These are phyloP conservation scores for Cerrena zonata DNA, from an alignment of 1,284 basidiomycete genomes.

Conservation along the genomic window DNA sequence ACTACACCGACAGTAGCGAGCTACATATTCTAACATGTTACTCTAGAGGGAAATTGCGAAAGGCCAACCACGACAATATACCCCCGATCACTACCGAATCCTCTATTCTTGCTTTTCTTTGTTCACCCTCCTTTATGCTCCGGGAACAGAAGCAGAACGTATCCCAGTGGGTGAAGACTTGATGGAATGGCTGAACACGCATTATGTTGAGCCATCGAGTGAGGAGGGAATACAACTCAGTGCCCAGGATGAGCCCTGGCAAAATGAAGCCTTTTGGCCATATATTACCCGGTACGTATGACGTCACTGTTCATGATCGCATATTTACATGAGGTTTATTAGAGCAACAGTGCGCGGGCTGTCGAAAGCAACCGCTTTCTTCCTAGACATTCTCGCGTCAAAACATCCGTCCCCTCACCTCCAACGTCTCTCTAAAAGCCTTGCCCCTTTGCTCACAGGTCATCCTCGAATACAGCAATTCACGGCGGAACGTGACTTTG, in stretches of 20 bases:
- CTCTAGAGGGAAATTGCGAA: slow-evolving; percentile 36
- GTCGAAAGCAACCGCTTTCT: slow-evolving; percentile 70
- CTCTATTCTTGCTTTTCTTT: slow-evolving; percentile 79
- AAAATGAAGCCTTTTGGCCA: slow-evolving; percentile 80
- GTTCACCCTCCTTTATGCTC: slow-evolving; percentile 82
- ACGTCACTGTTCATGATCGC: neutral
- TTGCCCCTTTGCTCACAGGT: slow-evolving; percentile 61
- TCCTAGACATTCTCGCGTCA: slow-evolving; percentile 57
- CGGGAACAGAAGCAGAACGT: slow-evolving; percentile 75
- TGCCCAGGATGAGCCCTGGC: slow-evolving; percentile 71
- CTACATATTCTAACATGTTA: too few species aligned
- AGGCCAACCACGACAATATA: slow-evolving; percentile 46
- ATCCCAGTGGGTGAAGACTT: slow-evolving; percentile 90
- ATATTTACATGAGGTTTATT: slow-evolving; percentile 12
- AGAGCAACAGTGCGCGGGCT: slow-evolving; percentile 78
- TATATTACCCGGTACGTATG: slow-evolving; percentile 64
- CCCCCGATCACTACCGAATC: slow-evolving; percentile 60
- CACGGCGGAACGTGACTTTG: slow-evolving; percentile 72
- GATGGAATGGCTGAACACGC: slow-evolving; percentile 91
- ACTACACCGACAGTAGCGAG: too few species aligned
- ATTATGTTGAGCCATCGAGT: slow-evolving; percentile 80
- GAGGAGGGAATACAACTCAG: slow-evolving; percentile 83
- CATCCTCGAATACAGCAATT: slow-evolving; percentile 74
- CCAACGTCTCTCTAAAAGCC: slow-evolving; percentile 51
- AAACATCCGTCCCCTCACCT: slow-evolving; percentile 68